Evolutionary conservation across 345 rosid genomes (phyloP).

Genomic region (Eucalyptus grandis): DNA sequence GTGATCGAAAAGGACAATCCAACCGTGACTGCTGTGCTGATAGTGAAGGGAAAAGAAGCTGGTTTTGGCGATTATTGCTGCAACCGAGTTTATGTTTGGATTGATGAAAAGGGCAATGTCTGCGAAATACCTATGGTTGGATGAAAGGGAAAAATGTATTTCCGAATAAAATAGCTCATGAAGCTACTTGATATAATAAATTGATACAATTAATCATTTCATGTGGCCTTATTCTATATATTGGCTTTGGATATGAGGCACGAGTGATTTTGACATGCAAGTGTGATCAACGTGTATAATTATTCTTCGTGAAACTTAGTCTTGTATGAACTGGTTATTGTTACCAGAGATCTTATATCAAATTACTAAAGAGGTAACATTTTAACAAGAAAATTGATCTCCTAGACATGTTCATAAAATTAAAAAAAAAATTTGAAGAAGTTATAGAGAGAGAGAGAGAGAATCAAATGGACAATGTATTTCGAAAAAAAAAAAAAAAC

Average conservation of each 20-base stretch:
- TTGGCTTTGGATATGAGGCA: background rate
- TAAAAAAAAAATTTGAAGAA: background rate
- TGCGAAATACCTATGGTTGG: background rate
- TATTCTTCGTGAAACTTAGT: background rate
- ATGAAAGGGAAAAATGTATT: background rate
- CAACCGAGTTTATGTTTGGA: background rate
- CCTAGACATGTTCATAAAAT: background rate
- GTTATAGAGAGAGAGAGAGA: too few relatives aligned
- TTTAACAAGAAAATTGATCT: background rate
- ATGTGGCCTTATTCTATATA: background rate
- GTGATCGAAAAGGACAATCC: background rate
- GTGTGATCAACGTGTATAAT: background rate
- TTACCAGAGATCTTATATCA: fast-evolving
- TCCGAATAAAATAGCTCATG: background rate
- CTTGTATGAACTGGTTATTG: background rate
- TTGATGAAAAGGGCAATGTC: background rate
- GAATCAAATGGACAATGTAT: background rate
- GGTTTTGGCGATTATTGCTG: background rate
- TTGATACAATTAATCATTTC: background rate
- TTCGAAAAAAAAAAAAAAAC: too few relatives aligned
- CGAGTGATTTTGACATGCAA: background rate
- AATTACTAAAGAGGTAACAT: background rate
- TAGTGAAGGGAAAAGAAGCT: fast-evolving
- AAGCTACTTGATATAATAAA: background rate
- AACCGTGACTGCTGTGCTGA: background rate